Base-by-base conservation (phyloP, 1,284 basidiomycete genomes). In the Fomitopsis schrenkii region DNA sequence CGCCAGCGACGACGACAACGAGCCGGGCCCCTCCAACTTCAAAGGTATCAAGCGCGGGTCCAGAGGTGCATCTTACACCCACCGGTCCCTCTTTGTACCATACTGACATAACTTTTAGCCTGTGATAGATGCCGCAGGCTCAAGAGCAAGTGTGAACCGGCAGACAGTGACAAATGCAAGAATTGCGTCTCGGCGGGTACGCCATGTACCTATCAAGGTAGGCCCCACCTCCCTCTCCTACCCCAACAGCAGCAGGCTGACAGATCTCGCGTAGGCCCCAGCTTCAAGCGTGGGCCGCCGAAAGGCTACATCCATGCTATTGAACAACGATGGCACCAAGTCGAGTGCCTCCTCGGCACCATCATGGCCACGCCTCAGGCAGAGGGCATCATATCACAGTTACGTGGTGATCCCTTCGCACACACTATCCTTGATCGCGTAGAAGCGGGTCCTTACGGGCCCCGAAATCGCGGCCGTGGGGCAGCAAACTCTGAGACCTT, bases 301-400 rank as follows among this genome's bases (percentile, higher is more conserved):
- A 93, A 93, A 72, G 93, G 93, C 26, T 95, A 95, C 71, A 94
- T 95, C 59, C 90, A 93, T 71, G 93, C 93, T 41, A 93, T 95
- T 63, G 93, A 95, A 75, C 90, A 92, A 62, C 77, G 93, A 67
- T 90, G 93, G 83, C 93, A 95, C 69, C 90, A 94, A 71, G 91
- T 94, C 68, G 93, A 95, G 73, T 90, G 92, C 12, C 75, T 95
- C 12, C 79, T 95, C 4, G 93, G 91, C 30, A 85, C 88, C 28
- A 80, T 95, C 56, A 79, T 95, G 59, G 84, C 88, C 66, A 90
- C 88, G 58, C 79, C 85, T 12, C 79, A 89, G 61, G 88, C 93
- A 0, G 85, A 88, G 69, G 79, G 78, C 42, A 74, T 95, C 56
- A 79, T 95, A 41, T 76, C 80, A 38, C 89, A 93, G 67, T 76